Evolutionary conservation across 768 basidiomycete genomes (phyloP).

Genomic region (Gloeophyllum trabeum): DNA sequence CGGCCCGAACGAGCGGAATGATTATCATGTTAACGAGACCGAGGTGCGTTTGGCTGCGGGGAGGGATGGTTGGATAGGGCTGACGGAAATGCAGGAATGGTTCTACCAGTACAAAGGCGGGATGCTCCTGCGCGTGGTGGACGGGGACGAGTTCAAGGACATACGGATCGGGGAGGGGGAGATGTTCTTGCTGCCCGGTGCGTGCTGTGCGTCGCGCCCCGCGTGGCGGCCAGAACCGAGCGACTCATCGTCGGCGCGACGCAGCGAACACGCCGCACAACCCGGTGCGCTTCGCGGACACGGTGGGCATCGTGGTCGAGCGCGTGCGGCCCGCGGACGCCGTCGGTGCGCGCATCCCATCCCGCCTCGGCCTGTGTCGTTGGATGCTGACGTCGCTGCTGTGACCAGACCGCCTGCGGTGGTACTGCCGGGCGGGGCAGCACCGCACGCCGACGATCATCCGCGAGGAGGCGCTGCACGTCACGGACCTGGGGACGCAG

Average conservation of each 20-base stretch:
- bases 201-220: no score
- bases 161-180: conserved; percentile 89
- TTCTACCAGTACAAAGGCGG: conserved; percentile 95
- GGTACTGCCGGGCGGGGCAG: conserved; percentile 69
- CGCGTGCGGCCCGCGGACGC: conserved; percentile 67
- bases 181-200: conserved; percentile 93
- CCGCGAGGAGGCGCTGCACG: conserved; percentile 77
- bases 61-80: no score
- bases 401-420: conserved; percentile 72
- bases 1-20: conserved; percentile 88
- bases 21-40: conserved; percentile 94
- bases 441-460: conserved; percentile 67
- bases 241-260: neutral
- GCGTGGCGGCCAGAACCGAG: no score
- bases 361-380: neutral
- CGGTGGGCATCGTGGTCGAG: conserved; percentile 88
- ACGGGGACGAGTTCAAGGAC: conserved; percentile 71
- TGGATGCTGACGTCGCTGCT: conserved; percentile 2
- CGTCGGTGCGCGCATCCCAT: conserved; percentile 40
- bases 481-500: conserved; percentile 86
- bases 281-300: conserved; percentile 83
- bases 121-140: conserved; percentile 84
- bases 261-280: conserved; percentile 94
- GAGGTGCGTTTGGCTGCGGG: conserved; percentile 53
- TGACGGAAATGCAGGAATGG: conserved; percentile 96